Evolutionary conservation across 2,329 filamentous ascomycete genomes (phyloP).

Genomic region (Elsinoe ampelina): DNA sequence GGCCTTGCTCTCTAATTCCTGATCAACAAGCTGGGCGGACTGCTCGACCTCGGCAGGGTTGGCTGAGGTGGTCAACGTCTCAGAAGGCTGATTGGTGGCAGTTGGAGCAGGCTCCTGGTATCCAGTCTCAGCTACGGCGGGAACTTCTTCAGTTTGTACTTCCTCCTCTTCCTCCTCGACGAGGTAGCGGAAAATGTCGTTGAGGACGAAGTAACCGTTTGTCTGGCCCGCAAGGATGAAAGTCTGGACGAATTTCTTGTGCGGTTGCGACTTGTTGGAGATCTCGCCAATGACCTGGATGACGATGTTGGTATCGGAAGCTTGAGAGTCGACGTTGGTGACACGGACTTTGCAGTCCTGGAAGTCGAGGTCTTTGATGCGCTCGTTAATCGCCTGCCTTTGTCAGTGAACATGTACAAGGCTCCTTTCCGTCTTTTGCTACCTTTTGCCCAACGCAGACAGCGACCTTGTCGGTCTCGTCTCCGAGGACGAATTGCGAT

Average conservation of each 20-base stretch:
- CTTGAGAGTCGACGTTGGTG: conserved; percentile 94
- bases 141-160: conserved; percentile 24
- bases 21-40: conserved; percentile 48
- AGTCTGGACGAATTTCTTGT: conserved; percentile 95
- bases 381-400: conserved; percentile 75
- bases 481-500: conserved; percentile 88
- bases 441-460: conserved; percentile 85
- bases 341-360: conserved; percentile 98
- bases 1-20: conserved; percentile 63
- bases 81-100: conserved; percentile 24
- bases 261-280: conserved; percentile 82
- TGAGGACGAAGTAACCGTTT: conserved; percentile 95
- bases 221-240: conserved; percentile 95
- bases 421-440: conserved; percentile 19
- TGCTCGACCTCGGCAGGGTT: conserved; percentile 35
- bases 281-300: conserved; percentile 98
- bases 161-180: conserved; percentile 62
- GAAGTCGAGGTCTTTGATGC: conserved; percentile 86
- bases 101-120: conserved; percentile 34
- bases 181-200: conserved; percentile 95
- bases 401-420: not conserved
- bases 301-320: conserved; percentile 84
- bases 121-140: conserved; percentile 28
- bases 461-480: conserved; percentile 78
- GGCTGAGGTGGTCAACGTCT: conserved; percentile 25